A percentile compares a stretch with the other conserved stretches of the same genome.
phyloP scores from a whole-genome alignment of 2,329 filamentous ascomycete genomes.

The Cryphonectria japonica region DNA sequence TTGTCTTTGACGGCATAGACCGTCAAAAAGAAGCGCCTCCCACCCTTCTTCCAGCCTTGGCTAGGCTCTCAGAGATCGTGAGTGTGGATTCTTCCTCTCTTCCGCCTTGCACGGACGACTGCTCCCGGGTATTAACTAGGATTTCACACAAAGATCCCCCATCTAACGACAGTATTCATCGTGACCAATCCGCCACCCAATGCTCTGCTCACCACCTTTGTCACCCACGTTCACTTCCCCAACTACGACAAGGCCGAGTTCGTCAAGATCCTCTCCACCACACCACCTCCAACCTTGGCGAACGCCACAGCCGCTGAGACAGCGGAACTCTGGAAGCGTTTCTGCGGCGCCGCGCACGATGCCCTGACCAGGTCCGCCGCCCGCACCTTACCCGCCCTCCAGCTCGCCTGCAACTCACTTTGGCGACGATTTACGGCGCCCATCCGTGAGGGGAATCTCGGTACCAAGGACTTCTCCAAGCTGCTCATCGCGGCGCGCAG shows the following conservation, averaged over 20 bases:
- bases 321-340: constrained; percentile 75
- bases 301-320: constrained; percentile 61
- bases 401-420: constrained; percentile 69
- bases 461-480: constrained; percentile 80
- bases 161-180: constrained; percentile 76
- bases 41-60: constrained; percentile 80
- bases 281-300: constrained; percentile 47
- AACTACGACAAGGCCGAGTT: constrained; percentile 82
- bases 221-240: constrained; percentile 80
- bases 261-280: constrained; percentile 72
- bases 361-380: constrained; percentile 79
- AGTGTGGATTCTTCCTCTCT: constrained; percentile 35
- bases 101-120: not conserved
- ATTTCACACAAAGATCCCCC: constrained; percentile 65
- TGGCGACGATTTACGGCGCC: constrained; percentile 87
- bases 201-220: constrained; percentile 69
- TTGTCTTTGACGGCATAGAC: constrained; percentile 90
- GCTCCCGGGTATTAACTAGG: constrained; percentile 22
- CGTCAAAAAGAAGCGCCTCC: constrained; percentile 77
- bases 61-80: constrained; percentile 80
- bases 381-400: constrained; percentile 76
- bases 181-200: constrained; percentile 72
- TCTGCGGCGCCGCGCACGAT: constrained; percentile 85
- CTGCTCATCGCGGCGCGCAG: constrained; percentile 72
- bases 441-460: constrained; percentile 72